Evolutionary conservation across 2,329 filamentous ascomycete genomes (phyloP).

Genomic region (Aspergillus persii): DNA sequence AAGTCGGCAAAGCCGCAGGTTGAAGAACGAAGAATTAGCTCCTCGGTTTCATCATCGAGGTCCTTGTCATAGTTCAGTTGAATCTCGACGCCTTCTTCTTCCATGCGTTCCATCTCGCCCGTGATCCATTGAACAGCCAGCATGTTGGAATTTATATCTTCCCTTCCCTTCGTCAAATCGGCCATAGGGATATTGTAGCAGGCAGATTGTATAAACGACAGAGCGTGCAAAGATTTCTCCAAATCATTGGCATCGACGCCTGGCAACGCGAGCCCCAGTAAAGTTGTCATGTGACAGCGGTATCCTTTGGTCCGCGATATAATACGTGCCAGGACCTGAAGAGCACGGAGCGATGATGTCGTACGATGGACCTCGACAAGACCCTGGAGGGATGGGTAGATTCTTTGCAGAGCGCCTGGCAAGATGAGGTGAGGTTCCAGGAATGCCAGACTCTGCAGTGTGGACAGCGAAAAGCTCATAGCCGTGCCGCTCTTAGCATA

Average conservation of each 20-base stretch:
- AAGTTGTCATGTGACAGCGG: conserved; percentile 88
- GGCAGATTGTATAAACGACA: conserved; percentile 93
- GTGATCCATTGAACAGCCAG: conserved; percentile 92
- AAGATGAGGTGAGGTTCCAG: conserved; percentile 89
- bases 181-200: conserved; percentile 94
- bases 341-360: conserved; percentile 83
- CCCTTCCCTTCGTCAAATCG: conserved; percentile 68
- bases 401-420: conserved; percentile 88
- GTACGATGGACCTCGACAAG: conserved; percentile 96
- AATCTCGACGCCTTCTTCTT: conserved; percentile 78
- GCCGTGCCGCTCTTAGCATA: conserved; percentile 93
- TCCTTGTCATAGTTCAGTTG: conserved; percentile 81
- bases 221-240: conserved; percentile 90
- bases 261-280: conserved; percentile 87
- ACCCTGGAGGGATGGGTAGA: conserved; percentile 95
- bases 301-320: conserved; percentile 96
- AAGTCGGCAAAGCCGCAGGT: conserved; percentile 95
- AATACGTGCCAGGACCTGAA: conserved; percentile 87
- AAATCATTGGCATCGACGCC: conserved; percentile 98
- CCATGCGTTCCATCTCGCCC: conserved; percentile 89
- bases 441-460: conserved; percentile 83
- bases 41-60: conserved; percentile 81
- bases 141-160: conserved; percentile 68
- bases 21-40: conserved; percentile 83
- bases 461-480: conserved; percentile 86